Base-by-base conservation (phyloP, 1,284 basidiomycete genomes). In the Exsudoporus floridanus region DNA sequence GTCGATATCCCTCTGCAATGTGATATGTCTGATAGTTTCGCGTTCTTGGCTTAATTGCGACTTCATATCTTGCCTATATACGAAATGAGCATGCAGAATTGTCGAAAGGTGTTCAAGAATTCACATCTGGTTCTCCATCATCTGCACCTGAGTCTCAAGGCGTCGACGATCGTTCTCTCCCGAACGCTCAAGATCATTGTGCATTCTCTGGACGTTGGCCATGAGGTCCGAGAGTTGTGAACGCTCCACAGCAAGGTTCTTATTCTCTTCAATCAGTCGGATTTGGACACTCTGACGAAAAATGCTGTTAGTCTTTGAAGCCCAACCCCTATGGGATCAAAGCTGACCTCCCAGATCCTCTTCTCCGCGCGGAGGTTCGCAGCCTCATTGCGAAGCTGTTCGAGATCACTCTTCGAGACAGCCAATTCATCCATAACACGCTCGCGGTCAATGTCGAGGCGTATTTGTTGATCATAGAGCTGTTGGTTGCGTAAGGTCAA, bases 341-440 rank as follows among this genome's bases (percentile, higher is more conserved):
- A 10, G 68, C 84, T 46, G 48, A 90, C 92, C 84, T 91, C 90
- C 88, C 89, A 93, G 38, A 94, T 89, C 62, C 87, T 88, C 76
- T 92, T 94, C 78, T 98, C 95, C 0, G 93, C 92, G 28, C 88
- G 83, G 30, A 96, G 79, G 62, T 90, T 93, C 1, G 91, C 88
- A 54, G 79, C 82, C 64, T 97, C 94, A 59, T 90, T 92, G 7
- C 91, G 83, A 35, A 92, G 74, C 53, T 88, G 84, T 54, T 94
- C 90, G 27, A 86, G 70, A 13, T 77, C 75, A 31, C 77, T 74
- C 53, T 80, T 82, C 3, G 83, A 76, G 19, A 76, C 70, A 35
- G 81, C 70, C 12, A 90, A 70, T 48, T 90, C 86, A 50, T 90
- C 85, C 10, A 81, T 74, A 42, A 83, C 75, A 47, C 84, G 77